Base-by-base conservation (phyloP, 768 basidiomycete species). In the Cyclocybe aegerita region DNA sequence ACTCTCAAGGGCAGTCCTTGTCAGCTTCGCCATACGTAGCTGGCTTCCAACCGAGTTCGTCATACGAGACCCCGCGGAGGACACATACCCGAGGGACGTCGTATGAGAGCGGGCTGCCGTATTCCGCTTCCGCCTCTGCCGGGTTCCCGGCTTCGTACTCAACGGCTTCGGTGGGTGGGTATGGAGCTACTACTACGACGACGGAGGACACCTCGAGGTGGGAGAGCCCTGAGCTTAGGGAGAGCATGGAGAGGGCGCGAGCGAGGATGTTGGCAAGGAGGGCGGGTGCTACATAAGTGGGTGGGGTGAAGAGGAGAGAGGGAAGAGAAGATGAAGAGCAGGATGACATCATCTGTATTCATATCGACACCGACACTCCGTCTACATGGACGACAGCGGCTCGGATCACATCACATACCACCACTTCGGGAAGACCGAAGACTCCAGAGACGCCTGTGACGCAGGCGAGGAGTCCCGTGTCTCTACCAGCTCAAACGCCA, bases 171-270 rank as follows among this genome's bases (percentile, higher is more conserved):
- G 50, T 54, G 30, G 39, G 56, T 1, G 36, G 39, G 14, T 48
- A 46, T 35, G 42, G 40, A 16, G 39, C 32, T 35, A 30, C 32
- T 35, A 30, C 44, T 46, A 45, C 44, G 9, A 62, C 65, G 23
- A 63, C 53, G 49, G 85, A 85, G 56, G 81, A 82, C 43, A 70
- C 74, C 39, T 59, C 57, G 30, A 54, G 70, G 7, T 86, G 81
- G 77, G 72, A 80, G 64, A 89, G 85, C 60, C 76, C 81, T 1
- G 83, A 86, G 70, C 61, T 91, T 35, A 75, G 79, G 49, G 84
- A 86, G 67, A 79, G 76, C 23, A 91, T 90, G 88, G 82, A 82
- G 65, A 70, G 73, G 7, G 88, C 88, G 7, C 71, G 88, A 30
- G 78, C 77, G 36, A 64, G 70, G 52, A 49, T 72, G 42, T 52